Percentiles rank a stretch among this genome's conserved stretches.
phyloP scores from a whole-genome alignment of 176 grass and related monocot species.

The Carex kokanica region DNA sequence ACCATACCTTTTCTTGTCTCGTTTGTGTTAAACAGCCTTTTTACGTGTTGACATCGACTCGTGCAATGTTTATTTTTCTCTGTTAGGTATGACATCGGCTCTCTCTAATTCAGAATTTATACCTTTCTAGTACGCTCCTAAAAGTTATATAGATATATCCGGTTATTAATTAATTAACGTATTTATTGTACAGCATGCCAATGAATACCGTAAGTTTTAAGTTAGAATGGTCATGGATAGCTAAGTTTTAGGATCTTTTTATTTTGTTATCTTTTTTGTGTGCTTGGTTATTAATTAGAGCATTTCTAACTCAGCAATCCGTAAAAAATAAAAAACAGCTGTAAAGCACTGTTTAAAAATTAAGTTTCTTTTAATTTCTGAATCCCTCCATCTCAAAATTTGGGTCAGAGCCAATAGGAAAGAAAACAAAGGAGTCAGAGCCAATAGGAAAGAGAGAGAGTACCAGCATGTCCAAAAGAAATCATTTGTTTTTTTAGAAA shows the following conservation, averaged over 20 bases:
- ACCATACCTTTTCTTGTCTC: background rate
- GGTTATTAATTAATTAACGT: background rate
- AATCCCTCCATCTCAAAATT: too few relatives aligned
- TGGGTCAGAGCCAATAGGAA: too few relatives aligned
- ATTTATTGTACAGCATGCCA: background rate
- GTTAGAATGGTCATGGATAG: background rate
- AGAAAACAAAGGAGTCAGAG: too few relatives aligned
- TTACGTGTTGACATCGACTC: background rate
- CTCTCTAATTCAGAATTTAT: background rate
- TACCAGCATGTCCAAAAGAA: too few relatives aligned
- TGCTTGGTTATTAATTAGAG: too few relatives aligned
- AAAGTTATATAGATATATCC: background rate
- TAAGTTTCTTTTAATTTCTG: too few relatives aligned
- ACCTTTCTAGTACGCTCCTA: background rate
- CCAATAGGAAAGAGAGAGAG: too few relatives aligned
- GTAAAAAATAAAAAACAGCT: too few relatives aligned
- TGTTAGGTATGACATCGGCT: background rate
- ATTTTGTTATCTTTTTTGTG: background rate
- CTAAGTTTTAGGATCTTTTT: background rate
- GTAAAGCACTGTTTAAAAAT: too few relatives aligned
- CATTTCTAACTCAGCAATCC: too few relatives aligned
- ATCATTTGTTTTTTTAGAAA: too few relatives aligned
- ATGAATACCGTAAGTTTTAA: background rate
- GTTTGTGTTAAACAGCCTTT: conserved; percentile 19
- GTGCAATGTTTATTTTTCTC: background rate